These are phyloP conservation scores for Iris macrosiphon DNA, from an alignment of 106 monocot genomes.

Conservation along the genomic window DNA sequence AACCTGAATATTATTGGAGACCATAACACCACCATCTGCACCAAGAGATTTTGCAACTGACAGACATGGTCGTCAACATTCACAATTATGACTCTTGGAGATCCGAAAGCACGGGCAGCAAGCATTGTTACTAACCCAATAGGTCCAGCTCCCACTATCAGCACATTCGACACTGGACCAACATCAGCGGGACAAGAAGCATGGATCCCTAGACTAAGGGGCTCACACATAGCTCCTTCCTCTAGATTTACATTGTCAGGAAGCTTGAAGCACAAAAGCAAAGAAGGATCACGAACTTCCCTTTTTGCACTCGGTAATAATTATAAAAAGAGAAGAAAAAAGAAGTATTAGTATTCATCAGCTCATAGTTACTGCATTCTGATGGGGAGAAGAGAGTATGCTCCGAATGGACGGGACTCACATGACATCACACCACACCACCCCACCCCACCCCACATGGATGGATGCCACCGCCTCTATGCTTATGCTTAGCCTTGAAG, in stretches of 20 bases:
- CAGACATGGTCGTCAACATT: slow-evolving; percentile 68
- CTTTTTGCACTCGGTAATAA: too few relatives aligned
- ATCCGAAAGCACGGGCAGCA: slow-evolving; percentile 82
- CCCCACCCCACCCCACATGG: too few relatives aligned
- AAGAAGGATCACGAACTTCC: too few relatives aligned
- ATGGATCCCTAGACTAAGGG: slow-evolving; percentile 91
- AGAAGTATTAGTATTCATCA: too few relatives aligned
- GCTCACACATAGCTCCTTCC: slow-evolving; percentile 99
- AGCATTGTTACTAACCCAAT: slow-evolving; percentile 95
- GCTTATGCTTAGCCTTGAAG: too few relatives aligned
- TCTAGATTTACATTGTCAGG: slow-evolving; percentile 88
- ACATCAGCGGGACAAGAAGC: slow-evolving; percentile 76
- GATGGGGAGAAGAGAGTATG: too few relatives aligned
- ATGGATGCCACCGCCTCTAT: too few relatives aligned
- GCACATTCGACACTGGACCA: slow-evolving; percentile 73
- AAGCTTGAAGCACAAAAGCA: slow-evolving; percentile 88
- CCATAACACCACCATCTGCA: slow-evolving; percentile 47
- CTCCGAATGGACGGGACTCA: too few relatives aligned
- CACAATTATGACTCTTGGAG: slow-evolving; percentile 63
- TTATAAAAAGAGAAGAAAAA: too few relatives aligned
- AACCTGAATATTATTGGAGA: slow-evolving; percentile 54
- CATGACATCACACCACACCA: too few relatives aligned
- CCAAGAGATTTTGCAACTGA: slow-evolving; percentile 76
- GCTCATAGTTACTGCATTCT: too few relatives aligned
- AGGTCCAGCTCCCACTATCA: slow-evolving; percentile 93